A percentile compares a stretch with the other conserved stretches of the same genome.
Evolutionary conservation across 257 asterid genomes (phyloP).

Genomic region (Solanum chiquidenum): DNA sequence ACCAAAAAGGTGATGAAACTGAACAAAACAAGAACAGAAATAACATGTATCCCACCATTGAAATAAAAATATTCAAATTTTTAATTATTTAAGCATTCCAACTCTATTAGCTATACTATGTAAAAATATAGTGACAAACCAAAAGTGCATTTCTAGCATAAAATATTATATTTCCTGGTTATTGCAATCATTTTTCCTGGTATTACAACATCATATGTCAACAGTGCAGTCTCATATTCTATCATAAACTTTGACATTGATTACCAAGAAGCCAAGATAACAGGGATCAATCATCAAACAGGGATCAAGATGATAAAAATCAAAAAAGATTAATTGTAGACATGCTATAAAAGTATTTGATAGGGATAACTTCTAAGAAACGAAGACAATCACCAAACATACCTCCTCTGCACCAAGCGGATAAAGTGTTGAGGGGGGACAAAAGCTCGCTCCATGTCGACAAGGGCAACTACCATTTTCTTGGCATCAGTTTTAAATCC

Average conservation of each 20-base stretch:
- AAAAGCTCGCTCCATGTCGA: slow-evolving; percentile 97
- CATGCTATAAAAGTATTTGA: not conserved
- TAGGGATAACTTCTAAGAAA: not conserved
- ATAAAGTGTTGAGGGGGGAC: slow-evolving; percentile 98
- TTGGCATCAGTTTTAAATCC: slow-evolving; percentile 81
- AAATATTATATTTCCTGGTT: not conserved
- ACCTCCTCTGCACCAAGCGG: slow-evolving; percentile 94
- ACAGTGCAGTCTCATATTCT: not conserved
- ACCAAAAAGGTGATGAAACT: not conserved
- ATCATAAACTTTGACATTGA: not conserved
- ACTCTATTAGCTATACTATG: not conserved
- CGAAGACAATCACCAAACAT: slow-evolving; percentile 8
- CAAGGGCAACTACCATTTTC: slow-evolving; percentile 96
- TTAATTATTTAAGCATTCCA: not conserved
- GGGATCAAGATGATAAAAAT: not conserved
- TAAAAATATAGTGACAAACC: not conserved
- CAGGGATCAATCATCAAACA: not conserved
- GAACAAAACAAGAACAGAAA: not conserved
- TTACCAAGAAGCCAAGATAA: not conserved
- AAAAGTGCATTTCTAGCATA: not conserved
- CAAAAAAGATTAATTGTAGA: not conserved
- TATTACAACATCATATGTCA: not conserved
- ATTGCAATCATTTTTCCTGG: not conserved
- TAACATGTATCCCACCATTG: not conserved
- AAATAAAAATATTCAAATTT: not conserved